Evolutionary conservation across 352 stramenopile genomes (phyloP).

Genomic region (Saprolegnia diclina): DNA sequence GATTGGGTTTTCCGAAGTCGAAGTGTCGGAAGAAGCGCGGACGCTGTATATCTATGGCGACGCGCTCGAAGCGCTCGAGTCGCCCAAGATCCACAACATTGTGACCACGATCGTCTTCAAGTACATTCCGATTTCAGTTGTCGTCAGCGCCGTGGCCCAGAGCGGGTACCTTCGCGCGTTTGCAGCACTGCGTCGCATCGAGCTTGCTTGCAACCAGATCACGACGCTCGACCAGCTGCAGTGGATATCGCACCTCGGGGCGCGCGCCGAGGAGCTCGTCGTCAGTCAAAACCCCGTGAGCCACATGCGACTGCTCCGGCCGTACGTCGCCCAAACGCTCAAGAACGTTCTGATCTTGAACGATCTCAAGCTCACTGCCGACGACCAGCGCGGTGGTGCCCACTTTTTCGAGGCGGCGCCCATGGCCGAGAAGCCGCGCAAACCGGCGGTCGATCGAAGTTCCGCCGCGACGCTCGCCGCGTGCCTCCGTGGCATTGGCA

Average conservation of each 20-base stretch:
- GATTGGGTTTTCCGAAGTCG: conserved; percentile 60
- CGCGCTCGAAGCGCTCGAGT: conserved; percentile 55
- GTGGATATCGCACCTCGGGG: conserved; percentile 47
- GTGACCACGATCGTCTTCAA: conserved; percentile 65
- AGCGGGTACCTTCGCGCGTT: conserved; percentile 44
- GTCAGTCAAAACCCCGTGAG: conserved; percentile 55
- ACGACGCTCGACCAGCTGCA: conserved; percentile 53
- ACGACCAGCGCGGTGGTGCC: conserved; percentile 42
- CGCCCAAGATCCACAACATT: conserved; percentile 42
- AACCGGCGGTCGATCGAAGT: not conserved
- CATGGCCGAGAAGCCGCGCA: conserved; percentile 12
- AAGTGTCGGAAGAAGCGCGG: conserved; percentile 61
- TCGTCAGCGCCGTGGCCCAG: conserved; percentile 35
- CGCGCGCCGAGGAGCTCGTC: conserved; percentile 58
- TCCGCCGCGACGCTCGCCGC: conserved; percentile 27
- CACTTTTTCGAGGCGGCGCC: conserved; percentile 49
- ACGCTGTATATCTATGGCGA: conserved; percentile 64
- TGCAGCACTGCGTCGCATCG: conserved; percentile 43
- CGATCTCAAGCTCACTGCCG: conserved; percentile 48
- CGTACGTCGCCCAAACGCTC: conserved; percentile 46
- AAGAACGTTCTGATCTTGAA: conserved; percentile 65
- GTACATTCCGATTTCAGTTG: conserved; percentile 43
- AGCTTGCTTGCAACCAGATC: conserved; percentile 65
- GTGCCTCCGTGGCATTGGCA: conserved; percentile 16
- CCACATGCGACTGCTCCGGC: conserved; percentile 44